Evolutionary conservation across 352 stramenopile species (phyloP), one percentile per base, ranked within the genome.

Genomic region (Thalassiosira pacifica): DNA sequence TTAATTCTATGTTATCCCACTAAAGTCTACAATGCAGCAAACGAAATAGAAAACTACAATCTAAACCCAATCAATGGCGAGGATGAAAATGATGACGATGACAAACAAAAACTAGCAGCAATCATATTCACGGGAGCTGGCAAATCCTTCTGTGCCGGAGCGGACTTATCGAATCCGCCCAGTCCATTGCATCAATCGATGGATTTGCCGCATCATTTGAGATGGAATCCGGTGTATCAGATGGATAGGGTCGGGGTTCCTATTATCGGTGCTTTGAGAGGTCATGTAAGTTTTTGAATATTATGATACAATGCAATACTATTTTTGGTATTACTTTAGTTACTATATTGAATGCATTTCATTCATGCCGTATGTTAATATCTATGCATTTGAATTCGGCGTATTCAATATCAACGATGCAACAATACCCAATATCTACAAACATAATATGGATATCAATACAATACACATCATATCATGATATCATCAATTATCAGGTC

Each of bases 91-190:
- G 52, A 77, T 0, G 66, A 76, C n/a, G 73, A 67, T 1, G 48
- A 52, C 18, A 42, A 55, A 19, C 24, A 60, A n/a, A 53, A 32
- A n/a, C 26, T 91, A 55, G 77, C 74, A 9, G 73, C 77, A 26
- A 73, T 91, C 0, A 87, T 91, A 27, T 80, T 91, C 13, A 91
- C 77, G 1, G 86, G 86, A 18, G 34, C 75, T 42, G 86, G 86
- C 11, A 31, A 34, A 65, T 85, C 73, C 2, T 91, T 91, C 71
- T 91, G 86, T 40, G 86, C 82, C 0, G 86, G 86, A 29, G 86
- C 86, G 13, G 86, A 91, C 65, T 53, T 91, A 22, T 83, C 82
- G 0, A 68, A 89, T 76, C 86, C 86, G 40, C 82, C 86, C 3
- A 85, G 85, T 75, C 82, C 86, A 16, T 59, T 91, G 18, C 32